Conservation (phyloP, 1,139 yeast genomes). For the Magnusiomyces fungicola region DNA sequence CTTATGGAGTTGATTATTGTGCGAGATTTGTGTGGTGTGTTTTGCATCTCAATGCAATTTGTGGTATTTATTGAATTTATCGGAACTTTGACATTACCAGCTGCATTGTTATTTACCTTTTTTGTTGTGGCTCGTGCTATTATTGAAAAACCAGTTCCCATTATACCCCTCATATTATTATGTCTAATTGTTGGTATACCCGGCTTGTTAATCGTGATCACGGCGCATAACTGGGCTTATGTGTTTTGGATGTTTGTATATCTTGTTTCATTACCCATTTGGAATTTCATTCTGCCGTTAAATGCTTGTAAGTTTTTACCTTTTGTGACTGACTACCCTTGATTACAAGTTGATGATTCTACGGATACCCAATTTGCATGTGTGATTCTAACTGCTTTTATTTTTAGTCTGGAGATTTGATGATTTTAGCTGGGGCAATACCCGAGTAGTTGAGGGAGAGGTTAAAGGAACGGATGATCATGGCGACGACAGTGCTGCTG, state of each 20-base stretch:
- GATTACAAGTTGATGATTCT: too few species aligned
- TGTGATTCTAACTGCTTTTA: too few species aligned
- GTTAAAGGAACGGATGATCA: conserved; percentile 10
- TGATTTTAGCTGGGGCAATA: conserved; percentile 94
- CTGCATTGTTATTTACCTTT: conserved; percentile 73
- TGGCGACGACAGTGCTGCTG: background rate
- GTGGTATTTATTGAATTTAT: conserved; percentile 31
- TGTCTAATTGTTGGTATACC: conserved; percentile 80
- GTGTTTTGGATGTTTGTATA: conserved; percentile 73
- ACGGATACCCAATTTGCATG: too few species aligned
- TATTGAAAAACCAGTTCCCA: conserved; percentile 68
- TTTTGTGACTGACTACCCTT: too few species aligned
- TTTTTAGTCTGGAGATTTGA: conserved; percentile 69
- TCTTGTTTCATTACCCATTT: conserved; percentile 71
- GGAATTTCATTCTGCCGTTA: conserved; percentile 82
- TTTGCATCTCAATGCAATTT: conserved; percentile 34
- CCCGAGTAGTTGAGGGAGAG: conserved; percentile 66
- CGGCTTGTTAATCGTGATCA: conserved; percentile 69
- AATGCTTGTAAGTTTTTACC: conserved; percentile 47
- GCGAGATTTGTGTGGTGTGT: conserved; percentile 32
- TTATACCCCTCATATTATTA: conserved; percentile 65
- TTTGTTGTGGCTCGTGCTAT: conserved; percentile 70
- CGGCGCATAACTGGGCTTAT: conserved; percentile 67
- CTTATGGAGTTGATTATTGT: conserved; percentile 31
- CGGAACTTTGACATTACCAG: conserved; percentile 65